These are phyloP conservation scores for Vitis hybrid DNA, from an alignment of 177 flowering plant species.

Conservation along the genomic window DNA sequence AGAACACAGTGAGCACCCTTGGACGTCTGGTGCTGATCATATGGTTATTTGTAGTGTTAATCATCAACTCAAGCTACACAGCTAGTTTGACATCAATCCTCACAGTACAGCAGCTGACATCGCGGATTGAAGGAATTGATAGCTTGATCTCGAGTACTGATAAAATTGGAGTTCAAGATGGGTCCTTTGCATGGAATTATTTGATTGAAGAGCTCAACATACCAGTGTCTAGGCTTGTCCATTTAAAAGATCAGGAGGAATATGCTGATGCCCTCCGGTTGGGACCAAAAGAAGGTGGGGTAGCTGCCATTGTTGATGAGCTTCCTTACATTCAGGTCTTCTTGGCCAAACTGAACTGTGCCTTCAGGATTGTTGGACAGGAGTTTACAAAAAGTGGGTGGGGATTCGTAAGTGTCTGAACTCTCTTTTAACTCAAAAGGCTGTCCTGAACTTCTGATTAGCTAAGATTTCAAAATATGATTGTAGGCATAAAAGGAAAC, in stretches of 20 bases:
- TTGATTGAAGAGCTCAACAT: conserved; percentile 72
- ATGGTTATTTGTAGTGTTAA: conserved; percentile 89
- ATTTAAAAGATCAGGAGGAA: conserved; percentile 37
- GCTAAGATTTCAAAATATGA: too few relatives aligned
- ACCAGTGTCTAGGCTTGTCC: conserved; percentile 56
- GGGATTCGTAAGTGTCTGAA: conserved; percentile 88
- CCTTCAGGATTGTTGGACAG: conserved; percentile 65
- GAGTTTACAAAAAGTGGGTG: conserved; percentile 95
- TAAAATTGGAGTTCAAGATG: conserved; percentile 79
- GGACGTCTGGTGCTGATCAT: conserved; percentile 80
- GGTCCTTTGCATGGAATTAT: conserved; percentile 79
- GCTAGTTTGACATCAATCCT: conserved; percentile 98
- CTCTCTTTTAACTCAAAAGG: neutral
- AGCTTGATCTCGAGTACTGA: conserved; percentile 61
- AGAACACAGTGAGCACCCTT: conserved; percentile 80
- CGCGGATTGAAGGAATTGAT: conserved; percentile 75
- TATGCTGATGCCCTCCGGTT: conserved; percentile 49
- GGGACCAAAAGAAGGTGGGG: conserved; percentile 77
- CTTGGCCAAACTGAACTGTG: conserved; percentile 53
- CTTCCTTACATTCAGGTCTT: conserved; percentile 84
- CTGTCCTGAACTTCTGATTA: too few relatives aligned
- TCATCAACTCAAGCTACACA: conserved; percentile 95
- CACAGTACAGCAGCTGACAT: conserved; percentile 84
- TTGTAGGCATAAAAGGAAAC: too few relatives aligned
- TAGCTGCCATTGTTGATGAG: conserved; percentile 96